Conservation (phyloP, 1,284 basidiomycete genomes). For the Trichosporon inkin region DNA sequence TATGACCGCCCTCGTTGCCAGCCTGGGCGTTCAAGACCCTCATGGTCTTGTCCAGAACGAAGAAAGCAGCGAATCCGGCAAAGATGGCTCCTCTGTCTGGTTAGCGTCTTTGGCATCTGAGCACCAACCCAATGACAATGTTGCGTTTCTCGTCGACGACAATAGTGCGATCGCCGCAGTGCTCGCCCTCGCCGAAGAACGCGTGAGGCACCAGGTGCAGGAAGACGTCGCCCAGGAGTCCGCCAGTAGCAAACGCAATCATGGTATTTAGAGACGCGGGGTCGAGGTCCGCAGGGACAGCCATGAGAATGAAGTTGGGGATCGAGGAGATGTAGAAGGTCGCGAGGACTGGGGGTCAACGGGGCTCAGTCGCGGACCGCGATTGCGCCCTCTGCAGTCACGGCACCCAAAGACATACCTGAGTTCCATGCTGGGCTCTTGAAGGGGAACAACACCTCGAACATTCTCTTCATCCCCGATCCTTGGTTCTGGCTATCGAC, state of each 20-base stretch:
- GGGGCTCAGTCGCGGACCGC: neutral
- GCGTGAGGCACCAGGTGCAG: conserved; percentile 81
- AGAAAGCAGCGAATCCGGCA: conserved; percentile 77
- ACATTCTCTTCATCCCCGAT: conserved; percentile 55
- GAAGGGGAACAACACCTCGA: conserved; percentile 75
- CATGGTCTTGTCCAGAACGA: conserved; percentile 83
- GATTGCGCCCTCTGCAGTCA: neutral
- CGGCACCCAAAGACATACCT: conserved; percentile 48
- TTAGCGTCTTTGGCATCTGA: neutral
- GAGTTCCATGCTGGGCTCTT: conserved; percentile 76
- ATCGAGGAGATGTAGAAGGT: conserved; percentile 91
- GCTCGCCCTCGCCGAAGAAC: conserved; percentile 79
- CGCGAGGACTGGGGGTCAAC: conserved; percentile 59
- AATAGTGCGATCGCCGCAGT: conserved; percentile 60
- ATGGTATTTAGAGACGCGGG: conserved; percentile 79
- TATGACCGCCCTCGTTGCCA: conserved; percentile 50
- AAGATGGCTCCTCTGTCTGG: conserved; percentile 69
- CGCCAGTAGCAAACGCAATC: conserved; percentile 66
- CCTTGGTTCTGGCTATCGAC: conserved; percentile 15
- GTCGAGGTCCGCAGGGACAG: conserved; percentile 79
- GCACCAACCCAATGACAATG: conserved; percentile 67
- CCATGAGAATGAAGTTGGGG: conserved; percentile 85
- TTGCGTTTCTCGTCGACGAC: conserved; percentile 84
- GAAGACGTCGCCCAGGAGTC: conserved; percentile 83
- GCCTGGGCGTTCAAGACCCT: conserved; percentile 59